phyloP scores from a whole-genome alignment of 208 protist species.

The Leishmania guyanensis region DNA sequence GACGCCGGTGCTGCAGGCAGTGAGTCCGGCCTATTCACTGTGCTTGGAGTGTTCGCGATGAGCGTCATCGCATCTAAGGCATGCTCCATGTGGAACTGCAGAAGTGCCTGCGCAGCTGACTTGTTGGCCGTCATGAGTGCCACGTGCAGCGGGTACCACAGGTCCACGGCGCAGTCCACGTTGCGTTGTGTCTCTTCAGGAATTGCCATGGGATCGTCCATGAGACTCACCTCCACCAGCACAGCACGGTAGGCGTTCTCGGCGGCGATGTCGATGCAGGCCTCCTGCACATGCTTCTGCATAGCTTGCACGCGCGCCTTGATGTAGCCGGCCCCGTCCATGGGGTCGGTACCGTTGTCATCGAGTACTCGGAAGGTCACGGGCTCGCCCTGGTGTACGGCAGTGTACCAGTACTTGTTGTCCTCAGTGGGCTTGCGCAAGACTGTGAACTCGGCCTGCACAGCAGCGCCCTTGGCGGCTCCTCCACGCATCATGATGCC shows the following conservation, averaged over 20 bases:
- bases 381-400: conserved; percentile 23
- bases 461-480: conserved; percentile 2
- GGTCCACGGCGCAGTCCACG: conserved; percentile 46
- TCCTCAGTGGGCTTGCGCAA: conserved; percentile 28
- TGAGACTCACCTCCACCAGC: conserved; percentile 60
- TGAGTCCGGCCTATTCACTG: neutral
- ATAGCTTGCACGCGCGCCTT: conserved; percentile 15
- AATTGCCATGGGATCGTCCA: conserved; percentile 50
- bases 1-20: neutral
- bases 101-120: conserved; percentile 30
- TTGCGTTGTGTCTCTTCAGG: conserved; percentile 31
- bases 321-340: conserved; percentile 30
- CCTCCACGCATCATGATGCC: neutral
- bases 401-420: conserved; percentile 43
- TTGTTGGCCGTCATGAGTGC: conserved; percentile 59
- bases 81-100: conserved; percentile 69
- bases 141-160: conserved; percentile 72
- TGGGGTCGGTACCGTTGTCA: conserved; percentile 19
- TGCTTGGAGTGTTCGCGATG: conserved; percentile 22
- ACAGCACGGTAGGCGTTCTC: conserved; percentile 51
- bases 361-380: conserved; percentile 51
- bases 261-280: conserved; percentile 22
- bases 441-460: conserved; percentile 24
- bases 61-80: conserved; percentile 38
- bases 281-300: conserved; percentile 25